Percentiles rank a stretch among this genome's conserved stretches.
Conservation (phyloP, 129 eudicot species). For the Oenanthe sinensis region DNA sequence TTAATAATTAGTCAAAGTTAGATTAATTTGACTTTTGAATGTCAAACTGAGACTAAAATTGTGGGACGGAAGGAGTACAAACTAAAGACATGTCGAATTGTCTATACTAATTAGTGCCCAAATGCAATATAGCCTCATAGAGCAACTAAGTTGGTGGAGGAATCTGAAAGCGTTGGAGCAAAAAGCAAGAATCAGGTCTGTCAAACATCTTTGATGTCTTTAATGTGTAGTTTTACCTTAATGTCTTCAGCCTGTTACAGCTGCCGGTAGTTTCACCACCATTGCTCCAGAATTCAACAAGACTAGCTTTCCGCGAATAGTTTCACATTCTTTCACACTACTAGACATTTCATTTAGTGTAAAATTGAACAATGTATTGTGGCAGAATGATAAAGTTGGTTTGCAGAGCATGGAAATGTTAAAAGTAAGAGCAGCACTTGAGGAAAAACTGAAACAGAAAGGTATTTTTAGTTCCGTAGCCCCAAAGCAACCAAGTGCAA, state of each 20-base stretch:
- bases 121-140: slow-evolving; percentile 22
- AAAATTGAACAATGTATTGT: slow-evolving; percentile 6
- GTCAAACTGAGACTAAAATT: too few species aligned
- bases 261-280: not conserved
- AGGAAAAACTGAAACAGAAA: slow-evolving; percentile 79
- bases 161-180: slow-evolving; percentile 13
- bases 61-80: too few species aligned
- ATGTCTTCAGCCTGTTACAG: not conserved
- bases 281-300: not conserved
- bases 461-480: slow-evolving; percentile 49
- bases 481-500: slow-evolving; percentile 28
- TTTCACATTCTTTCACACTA: not conserved
- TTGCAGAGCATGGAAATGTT: slow-evolving; percentile 79
- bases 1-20: too few species aligned
- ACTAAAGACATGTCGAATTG: not conserved
- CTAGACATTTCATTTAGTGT: not conserved
- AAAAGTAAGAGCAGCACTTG: slow-evolving; percentile 84
- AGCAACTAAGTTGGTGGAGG: slow-evolving; percentile 27
- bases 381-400: slow-evolving; percentile 48
- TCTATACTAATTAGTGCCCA: not conserved
- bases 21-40: too few species aligned
- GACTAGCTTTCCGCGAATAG: not conserved
- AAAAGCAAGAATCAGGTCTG: slow-evolving; percentile 49
- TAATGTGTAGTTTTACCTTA: not conserved
- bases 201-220: not conserved